These are phyloP conservation scores for Lipomyces chichibuensis DNA, from an alignment of 805 yeast genomes.

Conservation along the genomic window DNA sequence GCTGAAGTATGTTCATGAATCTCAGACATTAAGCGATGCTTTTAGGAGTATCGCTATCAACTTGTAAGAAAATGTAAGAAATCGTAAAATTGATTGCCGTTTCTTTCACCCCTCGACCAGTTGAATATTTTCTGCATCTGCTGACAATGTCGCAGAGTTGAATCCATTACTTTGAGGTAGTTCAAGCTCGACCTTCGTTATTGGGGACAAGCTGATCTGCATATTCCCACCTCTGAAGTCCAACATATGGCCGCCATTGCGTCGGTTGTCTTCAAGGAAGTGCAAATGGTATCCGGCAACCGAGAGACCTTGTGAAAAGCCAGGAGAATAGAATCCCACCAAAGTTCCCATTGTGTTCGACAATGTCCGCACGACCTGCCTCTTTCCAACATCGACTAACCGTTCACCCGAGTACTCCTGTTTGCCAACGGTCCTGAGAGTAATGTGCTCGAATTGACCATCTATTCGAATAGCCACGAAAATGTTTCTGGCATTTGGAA, in stretches of 20 bases:
- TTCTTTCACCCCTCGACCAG: neutral
- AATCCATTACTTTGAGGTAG: neutral
- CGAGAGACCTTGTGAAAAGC: neutral
- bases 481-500: neutral
- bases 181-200: neutral
- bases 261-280: neutral
- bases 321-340: neutral
- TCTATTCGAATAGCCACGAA: neutral
- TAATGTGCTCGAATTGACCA: neutral
- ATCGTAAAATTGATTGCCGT: neutral
- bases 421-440: neutral
- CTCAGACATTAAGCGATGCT: neutral
- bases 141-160: neutral
- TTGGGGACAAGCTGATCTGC: neutral
- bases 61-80: neutral
- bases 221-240: neutral
- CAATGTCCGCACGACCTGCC: neutral
- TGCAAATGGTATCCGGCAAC: slow-evolving; percentile 1
- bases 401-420: neutral
- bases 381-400: neutral
- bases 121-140: neutral
- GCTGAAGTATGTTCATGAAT: too few relatives aligned
- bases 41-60: neutral
- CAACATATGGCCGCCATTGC: neutral
- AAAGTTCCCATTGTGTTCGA: neutral